Evolutionary conservation across 129 eudicot species (phyloP).

Genomic region (Tanacetum coccineum): DNA sequence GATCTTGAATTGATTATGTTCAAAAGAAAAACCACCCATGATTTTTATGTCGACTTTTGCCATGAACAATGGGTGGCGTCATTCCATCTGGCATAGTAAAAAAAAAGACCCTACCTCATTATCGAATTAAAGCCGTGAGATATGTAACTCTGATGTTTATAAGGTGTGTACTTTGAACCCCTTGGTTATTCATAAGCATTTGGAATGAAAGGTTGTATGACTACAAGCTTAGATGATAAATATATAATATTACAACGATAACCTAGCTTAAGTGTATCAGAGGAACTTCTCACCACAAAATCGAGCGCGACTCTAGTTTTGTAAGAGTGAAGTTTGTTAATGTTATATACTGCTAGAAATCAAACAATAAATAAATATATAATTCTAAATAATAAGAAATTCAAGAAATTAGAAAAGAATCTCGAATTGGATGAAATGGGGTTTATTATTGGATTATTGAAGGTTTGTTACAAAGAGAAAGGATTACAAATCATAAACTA

Average conservation of each 20-base stretch:
- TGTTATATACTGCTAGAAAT: not conserved
- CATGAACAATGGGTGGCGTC: constrained; percentile 74
- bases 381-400: no score
- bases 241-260: not conserved
- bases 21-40: constrained; percentile 72
- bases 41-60: constrained; percentile 70
- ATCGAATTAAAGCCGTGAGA: not conserved
- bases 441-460: no score
- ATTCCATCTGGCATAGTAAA: constrained; percentile 71
- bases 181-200: no score
- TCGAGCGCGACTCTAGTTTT: constrained; percentile 67
- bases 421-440: no score
- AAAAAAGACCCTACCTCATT: constrained; percentile 45
- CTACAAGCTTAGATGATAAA: not conserved
- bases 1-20: constrained; percentile 17
- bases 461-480: no score
- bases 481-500: no score
- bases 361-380: no score
- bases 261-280: no score
- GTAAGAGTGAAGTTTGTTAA: constrained; percentile 81
- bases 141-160: not conserved
- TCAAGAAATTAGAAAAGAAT: no score
- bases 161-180: no score
- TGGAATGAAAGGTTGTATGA: no score
- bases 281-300: constrained; percentile 53